Percentiles rank a stretch among this genome's conserved stretches.
phyloP scores from a whole-genome alignment of 192 early-diverging fungal genomes.

The Backusella liffmaniae region DNA sequence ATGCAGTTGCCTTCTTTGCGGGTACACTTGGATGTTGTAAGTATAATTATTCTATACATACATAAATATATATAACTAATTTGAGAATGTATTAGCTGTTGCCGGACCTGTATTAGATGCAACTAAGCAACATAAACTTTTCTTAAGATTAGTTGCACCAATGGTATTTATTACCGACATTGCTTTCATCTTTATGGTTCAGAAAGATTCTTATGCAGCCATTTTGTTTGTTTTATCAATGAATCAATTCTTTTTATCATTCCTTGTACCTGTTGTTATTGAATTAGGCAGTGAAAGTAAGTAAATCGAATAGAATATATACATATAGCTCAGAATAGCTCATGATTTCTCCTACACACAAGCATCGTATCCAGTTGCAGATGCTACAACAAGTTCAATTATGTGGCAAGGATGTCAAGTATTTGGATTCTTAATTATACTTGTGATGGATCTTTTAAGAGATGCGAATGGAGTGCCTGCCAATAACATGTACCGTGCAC shows the following conservation, averaged over 20 bases:
- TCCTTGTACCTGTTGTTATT: constrained; percentile 36
- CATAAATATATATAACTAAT: not conserved
- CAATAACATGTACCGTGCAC: constrained; percentile 27
- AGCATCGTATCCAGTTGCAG: constrained; percentile 36
- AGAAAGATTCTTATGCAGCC: constrained; percentile 27
- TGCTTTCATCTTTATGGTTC: constrained; percentile 34
- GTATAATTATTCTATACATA: not conserved
- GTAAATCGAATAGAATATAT: not conserved
- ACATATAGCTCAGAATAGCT: not conserved
- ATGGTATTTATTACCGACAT: constrained; percentile 32
- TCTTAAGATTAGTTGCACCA: constrained; percentile 27
- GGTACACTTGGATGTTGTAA: constrained; percentile 37
- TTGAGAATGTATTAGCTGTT: constrained; percentile 20
- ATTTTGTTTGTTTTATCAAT: constrained; percentile 32
- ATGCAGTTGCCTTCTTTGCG: constrained; percentile 34
- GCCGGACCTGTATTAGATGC: constrained; percentile 36
- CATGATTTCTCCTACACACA: not conserved
- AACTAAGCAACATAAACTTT: constrained; percentile 35
- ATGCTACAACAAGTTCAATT: constrained; percentile 30
- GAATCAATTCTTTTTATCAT: constrained; percentile 40
- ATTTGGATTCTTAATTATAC: constrained; percentile 29
- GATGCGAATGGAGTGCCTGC: constrained; percentile 20
- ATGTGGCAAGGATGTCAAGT: constrained; percentile 40
- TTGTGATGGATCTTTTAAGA: constrained; percentile 31
- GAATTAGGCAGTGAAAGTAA: constrained; percentile 37